A percentile compares a stretch with the other conserved stretches of the same genome.
Evolutionary conservation across 2,329 filamentous ascomycete species (phyloP).

Genomic region (Hansfordia pulvinata): DNA sequence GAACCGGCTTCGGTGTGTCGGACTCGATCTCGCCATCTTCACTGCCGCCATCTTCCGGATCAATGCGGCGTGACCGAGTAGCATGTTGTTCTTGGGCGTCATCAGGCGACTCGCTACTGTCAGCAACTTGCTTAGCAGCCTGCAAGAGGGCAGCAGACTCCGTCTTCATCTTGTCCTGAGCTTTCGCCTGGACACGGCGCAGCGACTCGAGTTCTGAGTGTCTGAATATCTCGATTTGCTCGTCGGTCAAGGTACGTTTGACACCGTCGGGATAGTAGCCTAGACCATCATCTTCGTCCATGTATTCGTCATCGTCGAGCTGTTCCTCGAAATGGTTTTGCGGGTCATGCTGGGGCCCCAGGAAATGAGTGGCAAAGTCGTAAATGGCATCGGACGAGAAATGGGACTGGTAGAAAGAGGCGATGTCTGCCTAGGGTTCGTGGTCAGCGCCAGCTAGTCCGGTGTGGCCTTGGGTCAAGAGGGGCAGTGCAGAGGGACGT

Average conservation of each 20-base stretch:
- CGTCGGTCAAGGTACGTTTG: constrained; percentile 81
- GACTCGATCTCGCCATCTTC: constrained; percentile 19
- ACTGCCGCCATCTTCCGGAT: constrained; percentile 8
- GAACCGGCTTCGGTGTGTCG: constrained; percentile 9
- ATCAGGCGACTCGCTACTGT: not conserved
- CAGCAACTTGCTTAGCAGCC: constrained; percentile 4
- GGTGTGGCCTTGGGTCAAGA: no score
- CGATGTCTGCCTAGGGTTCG: constrained; percentile 49
- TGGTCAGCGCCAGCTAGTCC: no score
- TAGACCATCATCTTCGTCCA: constrained; percentile 51
- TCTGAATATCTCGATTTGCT: constrained; percentile 80
- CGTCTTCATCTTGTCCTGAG: constrained; percentile 10
- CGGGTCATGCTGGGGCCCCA: constrained; percentile 15
- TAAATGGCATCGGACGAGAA: constrained; percentile 34
- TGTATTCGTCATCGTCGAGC: constrained; percentile 19
- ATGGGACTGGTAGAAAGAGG: constrained; percentile 43
- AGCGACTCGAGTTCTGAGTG: constrained; percentile 74
- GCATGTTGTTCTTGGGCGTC: constrained; percentile 3
- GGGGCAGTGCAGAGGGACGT: no score
- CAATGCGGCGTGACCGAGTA: not conserved
- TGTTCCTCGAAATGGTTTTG: constrained; percentile 10
- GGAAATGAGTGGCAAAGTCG: constrained; percentile 32
- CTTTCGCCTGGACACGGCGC: constrained; percentile 34
- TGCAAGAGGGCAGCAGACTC: constrained; percentile 5
- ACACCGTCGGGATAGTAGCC: constrained; percentile 80